Base-by-base conservation (phyloP, 371 early-diverging fungal genomes). In the Capniomyces stellatus region DNA sequence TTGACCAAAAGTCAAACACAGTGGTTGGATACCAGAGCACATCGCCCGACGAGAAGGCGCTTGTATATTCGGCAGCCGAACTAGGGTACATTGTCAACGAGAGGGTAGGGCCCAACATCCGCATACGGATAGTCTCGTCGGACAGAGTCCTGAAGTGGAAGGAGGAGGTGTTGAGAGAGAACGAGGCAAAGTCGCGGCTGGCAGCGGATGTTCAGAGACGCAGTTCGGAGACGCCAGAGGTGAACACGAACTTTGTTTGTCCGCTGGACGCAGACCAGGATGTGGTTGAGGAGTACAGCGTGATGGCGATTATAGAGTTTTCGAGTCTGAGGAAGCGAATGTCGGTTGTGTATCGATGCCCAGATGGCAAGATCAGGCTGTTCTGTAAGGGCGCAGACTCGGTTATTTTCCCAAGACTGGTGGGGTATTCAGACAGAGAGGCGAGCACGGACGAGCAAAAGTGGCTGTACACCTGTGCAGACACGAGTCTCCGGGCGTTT, bases 331-430 rank as follows among this genome's bases (percentile, higher is more conserved):
- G 89, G 50, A 89, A 89, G 65, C 77, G 89, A 46, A 89, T 89
- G 89, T 82, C 84, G 13, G 80, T 89, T 1, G 77, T 89, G 40
- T 59, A 83, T 51, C 61, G 75, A 30, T 77, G 79, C 1, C 67
- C 69, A 0, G 82, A 79, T 42, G 77, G 80, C 0, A 63, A 75
- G 10, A 85, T 93, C 29, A 70, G 87, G 4, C 66, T 97, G 29
- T 71, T 89, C 29, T 83, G 82, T 59, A 99, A 99, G 67, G 99
- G 99, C 18, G 96, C 98, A 13, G 99, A 99, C 63, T 81, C 81
- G 22, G 82, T 90, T 1, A 83, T 92, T 21, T 85, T 77, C 61
- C 83, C 84, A 49, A 75, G 93, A 18, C 67, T 94, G 29, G 12
- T 54, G 1, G 25, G 28, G 22, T 40, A 57, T 13, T 57, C 46